Evolutionary conservation across 148 eudicot species (phyloP).

Genomic region (Arctostaphylos glauca): DNA sequence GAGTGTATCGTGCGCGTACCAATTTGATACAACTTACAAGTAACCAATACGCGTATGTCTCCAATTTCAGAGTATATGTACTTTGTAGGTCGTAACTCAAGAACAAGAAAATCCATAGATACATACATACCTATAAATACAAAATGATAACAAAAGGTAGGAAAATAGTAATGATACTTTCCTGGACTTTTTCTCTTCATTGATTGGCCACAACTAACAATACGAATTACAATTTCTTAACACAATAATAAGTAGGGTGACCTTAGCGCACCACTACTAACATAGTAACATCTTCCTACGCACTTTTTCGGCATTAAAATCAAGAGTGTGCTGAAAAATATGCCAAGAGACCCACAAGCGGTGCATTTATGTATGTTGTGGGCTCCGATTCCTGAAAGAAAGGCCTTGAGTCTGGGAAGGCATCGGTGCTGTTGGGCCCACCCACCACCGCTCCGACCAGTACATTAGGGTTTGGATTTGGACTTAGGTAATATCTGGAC

Average conservation of each 20-base stretch:
- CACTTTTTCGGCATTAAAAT: slow-evolving; percentile 7
- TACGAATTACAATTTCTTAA: background rate
- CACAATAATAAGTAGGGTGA: slow-evolving; percentile 40
- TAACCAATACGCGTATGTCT: no score
- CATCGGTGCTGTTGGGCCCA: slow-evolving; percentile 79
- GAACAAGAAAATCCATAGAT: background rate
- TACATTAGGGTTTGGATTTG: slow-evolving; percentile 79
- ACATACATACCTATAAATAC: background rate
- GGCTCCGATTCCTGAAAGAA: slow-evolving; percentile 88
- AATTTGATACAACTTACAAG: no score
- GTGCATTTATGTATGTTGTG: slow-evolving; percentile 94
- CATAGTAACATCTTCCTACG: background rate
- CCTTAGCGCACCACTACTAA: slow-evolving; percentile 52
- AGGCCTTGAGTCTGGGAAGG: slow-evolving; percentile 89
- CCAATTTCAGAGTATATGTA: no score
- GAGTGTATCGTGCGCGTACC: no score
- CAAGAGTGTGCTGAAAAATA: slow-evolving; percentile 73
- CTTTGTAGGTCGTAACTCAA: no score
- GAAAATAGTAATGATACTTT: background rate
- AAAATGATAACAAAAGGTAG: background rate
- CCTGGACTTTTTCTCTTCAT: background rate
- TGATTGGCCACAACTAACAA: background rate
- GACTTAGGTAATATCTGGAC: slow-evolving; percentile 61
- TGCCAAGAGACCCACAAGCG: slow-evolving; percentile 86
- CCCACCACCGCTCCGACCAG: slow-evolving; percentile 93